These are phyloP conservation scores for Asterochloris sp. DNA, from an alignment of 139 green algal species.

Conservation along the genomic window DNA sequence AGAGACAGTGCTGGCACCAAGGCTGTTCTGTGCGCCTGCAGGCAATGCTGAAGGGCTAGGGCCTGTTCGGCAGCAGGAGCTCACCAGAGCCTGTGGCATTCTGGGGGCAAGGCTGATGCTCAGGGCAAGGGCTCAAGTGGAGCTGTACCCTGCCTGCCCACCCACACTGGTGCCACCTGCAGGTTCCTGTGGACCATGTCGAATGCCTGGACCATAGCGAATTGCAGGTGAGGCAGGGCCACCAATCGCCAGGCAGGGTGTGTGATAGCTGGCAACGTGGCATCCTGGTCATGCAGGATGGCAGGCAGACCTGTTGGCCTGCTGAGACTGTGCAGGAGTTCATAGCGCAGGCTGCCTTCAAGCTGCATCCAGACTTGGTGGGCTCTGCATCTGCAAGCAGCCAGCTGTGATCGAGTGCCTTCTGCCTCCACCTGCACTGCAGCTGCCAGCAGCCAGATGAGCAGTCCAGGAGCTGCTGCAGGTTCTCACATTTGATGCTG, in stretches of 20 bases:
- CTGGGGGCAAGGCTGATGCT: background rate
- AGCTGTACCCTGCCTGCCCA: background rate
- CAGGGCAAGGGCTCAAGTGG: background rate
- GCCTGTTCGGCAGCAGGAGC: background rate
- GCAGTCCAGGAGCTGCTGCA: constrained; percentile 14
- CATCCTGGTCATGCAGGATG: constrained; percentile 26
- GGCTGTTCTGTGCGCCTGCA: background rate
- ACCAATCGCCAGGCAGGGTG: background rate
- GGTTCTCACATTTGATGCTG: constrained; percentile 52
- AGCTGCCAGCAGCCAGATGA: background rate
- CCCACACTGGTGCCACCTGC: background rate
- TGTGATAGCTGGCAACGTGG: background rate
- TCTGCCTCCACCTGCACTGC: too few relatives aligned
- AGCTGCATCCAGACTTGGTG: background rate
- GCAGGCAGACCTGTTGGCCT: constrained; percentile 29
- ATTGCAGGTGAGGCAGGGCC: background rate
- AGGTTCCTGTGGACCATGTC: background rate
- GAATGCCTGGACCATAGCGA: background rate
- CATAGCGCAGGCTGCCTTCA: background rate
- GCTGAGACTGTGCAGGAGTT: constrained; percentile 22
- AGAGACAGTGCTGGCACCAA: too few relatives aligned
- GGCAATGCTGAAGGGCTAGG: constrained; percentile 9
- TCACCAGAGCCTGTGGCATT: background rate
- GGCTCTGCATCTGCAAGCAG: background rate
- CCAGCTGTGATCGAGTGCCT: too few relatives aligned